A percentile compares a stretch with the other conserved stretches of the same genome.
Conservation (phyloP, 2,329 filamentous ascomycete genomes). For the Talaromyces sp. region DNA sequence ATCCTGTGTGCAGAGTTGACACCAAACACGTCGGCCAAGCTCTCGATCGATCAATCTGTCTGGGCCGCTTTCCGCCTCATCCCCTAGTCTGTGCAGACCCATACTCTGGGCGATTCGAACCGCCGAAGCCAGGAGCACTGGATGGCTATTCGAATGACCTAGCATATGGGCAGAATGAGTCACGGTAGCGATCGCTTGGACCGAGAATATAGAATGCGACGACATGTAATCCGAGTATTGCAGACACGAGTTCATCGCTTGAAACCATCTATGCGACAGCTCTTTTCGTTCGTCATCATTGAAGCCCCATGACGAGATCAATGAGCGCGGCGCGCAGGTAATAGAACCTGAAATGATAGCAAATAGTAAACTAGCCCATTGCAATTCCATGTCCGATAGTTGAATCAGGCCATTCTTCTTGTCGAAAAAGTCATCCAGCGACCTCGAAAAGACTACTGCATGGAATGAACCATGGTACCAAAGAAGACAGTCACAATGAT, state of each 20-base stretch:
- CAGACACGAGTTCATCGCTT: constrained; percentile 8
- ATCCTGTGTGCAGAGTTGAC: constrained; percentile 25
- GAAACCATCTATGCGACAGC: constrained; percentile 14
- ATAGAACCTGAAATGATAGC: constrained; percentile 11
- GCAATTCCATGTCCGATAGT: neutral
- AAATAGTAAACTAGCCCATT: constrained; percentile 10
- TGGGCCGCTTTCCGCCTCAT: neutral
- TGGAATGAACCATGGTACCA: constrained; percentile 17
- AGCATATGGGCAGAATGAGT: constrained; percentile 15
- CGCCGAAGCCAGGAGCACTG: constrained; percentile 2
- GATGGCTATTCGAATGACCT: constrained; percentile 7
- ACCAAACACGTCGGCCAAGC: constrained; percentile 10
- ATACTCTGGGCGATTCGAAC: constrained; percentile 11
- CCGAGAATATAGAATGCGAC: constrained; percentile 14
- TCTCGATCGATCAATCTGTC: constrained; percentile 1
- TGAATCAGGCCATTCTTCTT: constrained; percentile 4
- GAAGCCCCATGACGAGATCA: constrained; percentile 10
- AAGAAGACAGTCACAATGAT: constrained; percentile 15
- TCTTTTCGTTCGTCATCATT: constrained; percentile 10
- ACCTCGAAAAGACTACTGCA: constrained; percentile 1
- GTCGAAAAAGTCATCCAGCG: neutral
- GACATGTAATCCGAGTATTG: constrained; percentile 14
- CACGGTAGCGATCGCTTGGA: constrained; percentile 10
- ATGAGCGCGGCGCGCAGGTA: constrained; percentile 12
- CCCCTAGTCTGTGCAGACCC: constrained; percentile 4